Percentiles rank a stretch among this genome's conserved stretches.
Conservation (phyloP, 352 stramenopile species). For the Pythium chondricola region DNA sequence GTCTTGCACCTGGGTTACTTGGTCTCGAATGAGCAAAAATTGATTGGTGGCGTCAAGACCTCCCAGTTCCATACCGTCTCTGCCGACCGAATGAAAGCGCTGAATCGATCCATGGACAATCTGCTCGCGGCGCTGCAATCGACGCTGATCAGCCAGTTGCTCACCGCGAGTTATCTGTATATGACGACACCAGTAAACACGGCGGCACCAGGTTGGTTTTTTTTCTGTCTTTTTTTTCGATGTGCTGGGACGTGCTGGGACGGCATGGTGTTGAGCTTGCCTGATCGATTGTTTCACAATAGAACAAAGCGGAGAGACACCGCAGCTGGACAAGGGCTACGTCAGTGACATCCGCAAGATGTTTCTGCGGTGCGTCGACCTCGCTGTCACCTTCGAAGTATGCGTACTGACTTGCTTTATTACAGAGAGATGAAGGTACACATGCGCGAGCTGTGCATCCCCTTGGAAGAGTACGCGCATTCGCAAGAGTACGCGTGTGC, state of each 20-base stretch:
- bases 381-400: background rate
- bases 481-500: constrained; percentile 72
- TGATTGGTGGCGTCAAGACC: constrained; percentile 50
- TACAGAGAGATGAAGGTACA: constrained; percentile 79
- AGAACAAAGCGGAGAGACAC: constrained; percentile 2
- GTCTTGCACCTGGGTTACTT: constrained; percentile 63
- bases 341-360: constrained; percentile 55
- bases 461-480: constrained; percentile 79
- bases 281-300: too few species aligned
- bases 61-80: constrained; percentile 30
- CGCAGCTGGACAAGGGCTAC: constrained; percentile 69
- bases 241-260: background rate
- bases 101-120: constrained; percentile 56
- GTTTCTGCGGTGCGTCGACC: constrained; percentile 32
- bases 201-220: constrained; percentile 35
- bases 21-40: constrained; percentile 56
- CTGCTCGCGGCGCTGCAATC: constrained; percentile 63
- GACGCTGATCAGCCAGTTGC: constrained; percentile 57
- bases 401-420: background rate
- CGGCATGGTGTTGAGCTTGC: background rate
- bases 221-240: constrained; percentile 2
- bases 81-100: constrained; percentile 26
- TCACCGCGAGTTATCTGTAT: constrained; percentile 66
- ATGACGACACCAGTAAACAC: constrained; percentile 75
- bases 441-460: constrained; percentile 79